Conservation (phyloP, 106 monocot species). For the Alisma plantagoaquatica region DNA sequence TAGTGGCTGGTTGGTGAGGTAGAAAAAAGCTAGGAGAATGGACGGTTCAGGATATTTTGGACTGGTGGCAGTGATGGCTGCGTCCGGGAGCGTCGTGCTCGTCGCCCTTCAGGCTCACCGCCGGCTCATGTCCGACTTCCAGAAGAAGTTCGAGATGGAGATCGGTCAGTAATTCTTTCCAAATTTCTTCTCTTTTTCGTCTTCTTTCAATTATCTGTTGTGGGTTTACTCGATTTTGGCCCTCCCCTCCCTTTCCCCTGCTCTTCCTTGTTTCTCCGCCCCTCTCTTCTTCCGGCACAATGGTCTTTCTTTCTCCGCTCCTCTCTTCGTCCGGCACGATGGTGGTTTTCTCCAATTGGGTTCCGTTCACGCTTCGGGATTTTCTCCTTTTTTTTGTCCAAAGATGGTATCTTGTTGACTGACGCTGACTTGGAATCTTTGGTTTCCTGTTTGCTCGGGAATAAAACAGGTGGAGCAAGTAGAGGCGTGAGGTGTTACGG, state of each 20-base stretch:
- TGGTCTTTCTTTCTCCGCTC: neutral
- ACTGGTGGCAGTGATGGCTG: constrained; percentile 33
- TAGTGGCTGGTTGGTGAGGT: too few relatives aligned
- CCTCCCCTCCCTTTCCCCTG: neutral
- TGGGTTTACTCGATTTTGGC: constrained; percentile 1
- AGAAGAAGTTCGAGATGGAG: constrained; percentile 25
- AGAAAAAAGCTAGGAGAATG: constrained; percentile 14
- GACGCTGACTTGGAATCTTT: too few relatives aligned
- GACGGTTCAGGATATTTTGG: constrained; percentile 21
- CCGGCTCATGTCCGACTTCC: constrained; percentile 25
- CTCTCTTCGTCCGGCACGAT: neutral
- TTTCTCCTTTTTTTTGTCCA: too few relatives aligned
- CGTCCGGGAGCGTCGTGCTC: constrained; percentile 35
- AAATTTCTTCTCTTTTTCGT: neutral
- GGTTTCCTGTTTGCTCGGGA: too few relatives aligned
- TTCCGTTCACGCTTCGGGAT: too few relatives aligned
- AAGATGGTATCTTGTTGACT: too few relatives aligned
- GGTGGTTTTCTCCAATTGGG: neutral
- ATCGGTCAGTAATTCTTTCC: constrained; percentile 18
- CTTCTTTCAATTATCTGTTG: neutral
- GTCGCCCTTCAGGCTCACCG: constrained; percentile 25
- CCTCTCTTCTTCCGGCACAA: neutral
- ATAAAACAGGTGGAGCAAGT: too few relatives aligned
- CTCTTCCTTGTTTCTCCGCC: neutral
- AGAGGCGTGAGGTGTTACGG: neutral